phyloP scores from a whole-genome alignment of 202 grass and related monocot species.

The Brachypodium distachyon region DNA sequence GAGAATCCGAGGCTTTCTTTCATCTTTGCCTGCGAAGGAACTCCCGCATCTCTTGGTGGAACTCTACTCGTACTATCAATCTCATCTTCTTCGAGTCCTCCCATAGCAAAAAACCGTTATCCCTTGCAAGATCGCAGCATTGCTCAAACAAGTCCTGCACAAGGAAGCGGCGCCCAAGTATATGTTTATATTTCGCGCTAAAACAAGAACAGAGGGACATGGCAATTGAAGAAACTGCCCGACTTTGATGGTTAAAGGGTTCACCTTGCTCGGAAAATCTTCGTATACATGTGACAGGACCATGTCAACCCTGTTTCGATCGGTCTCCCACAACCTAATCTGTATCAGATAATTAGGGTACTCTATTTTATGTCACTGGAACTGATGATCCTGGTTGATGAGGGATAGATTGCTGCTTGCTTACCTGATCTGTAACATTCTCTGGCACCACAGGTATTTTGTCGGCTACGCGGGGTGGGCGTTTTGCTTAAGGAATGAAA shows the following conservation, averaged over 20 bases:
- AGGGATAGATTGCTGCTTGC: not conserved
- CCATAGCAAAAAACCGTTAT: slow-evolving; percentile 61
- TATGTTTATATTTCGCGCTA: not conserved
- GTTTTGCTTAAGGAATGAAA: slow-evolving; percentile 94
- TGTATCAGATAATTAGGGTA: slow-evolving; percentile 17
- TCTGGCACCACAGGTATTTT: slow-evolving; percentile 75
- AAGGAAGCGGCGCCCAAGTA: not conserved
- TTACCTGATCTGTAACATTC: slow-evolving; percentile 87
- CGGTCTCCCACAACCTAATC: slow-evolving; percentile 89
- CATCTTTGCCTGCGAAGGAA: slow-evolving; percentile 66
- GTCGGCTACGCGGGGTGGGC: slow-evolving; percentile 79
- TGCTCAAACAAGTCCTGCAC: slow-evolving; percentile 83
- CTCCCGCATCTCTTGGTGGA: slow-evolving; percentile 74
- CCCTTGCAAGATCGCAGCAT: slow-evolving; percentile 70
- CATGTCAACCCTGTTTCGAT: slow-evolving; percentile 77
- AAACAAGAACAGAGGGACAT: not conserved
- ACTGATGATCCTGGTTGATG: not conserved
- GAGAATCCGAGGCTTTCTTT: not conserved
- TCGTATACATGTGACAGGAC: slow-evolving; percentile 60
- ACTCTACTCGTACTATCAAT: slow-evolving; percentile 54
- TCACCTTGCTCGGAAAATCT: slow-evolving; percentile 88
- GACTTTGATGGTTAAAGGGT: not conserved
- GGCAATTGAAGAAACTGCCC: not conserved
- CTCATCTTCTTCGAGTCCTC: slow-evolving; percentile 69
- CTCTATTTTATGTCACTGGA: not conserved